Evolutionary conservation across 2,329 filamentous ascomycete genomes (phyloP).

Genomic region (Chaetoscypha palmicola): DNA sequence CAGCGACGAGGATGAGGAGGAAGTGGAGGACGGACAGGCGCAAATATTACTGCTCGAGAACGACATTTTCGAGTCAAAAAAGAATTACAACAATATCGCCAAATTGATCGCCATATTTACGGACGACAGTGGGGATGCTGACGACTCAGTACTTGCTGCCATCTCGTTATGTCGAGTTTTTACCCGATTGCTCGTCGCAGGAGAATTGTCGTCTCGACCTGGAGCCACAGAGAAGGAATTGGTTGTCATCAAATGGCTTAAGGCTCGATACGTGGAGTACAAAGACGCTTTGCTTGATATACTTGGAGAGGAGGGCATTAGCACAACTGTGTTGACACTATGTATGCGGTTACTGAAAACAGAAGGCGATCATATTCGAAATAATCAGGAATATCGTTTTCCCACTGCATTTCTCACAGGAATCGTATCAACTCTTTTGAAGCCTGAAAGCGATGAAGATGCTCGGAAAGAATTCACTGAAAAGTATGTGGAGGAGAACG

Average conservation of each 20-base stretch:
- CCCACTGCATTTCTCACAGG: slow-evolving; percentile 58
- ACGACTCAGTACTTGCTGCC: slow-evolving; percentile 59
- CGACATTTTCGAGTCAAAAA: slow-evolving; percentile 76
- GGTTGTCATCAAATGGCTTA: slow-evolving; percentile 72
- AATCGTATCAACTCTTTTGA: slow-evolving; percentile 57
- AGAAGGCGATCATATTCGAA: slow-evolving; percentile 57
- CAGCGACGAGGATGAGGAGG: slow-evolving; percentile 47
- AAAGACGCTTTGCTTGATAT: slow-evolving; percentile 54
- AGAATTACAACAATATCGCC: slow-evolving; percentile 87
- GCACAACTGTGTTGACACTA: slow-evolving; percentile 66
- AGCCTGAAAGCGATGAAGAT: slow-evolving; percentile 47
- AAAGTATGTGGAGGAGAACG: slow-evolving; percentile 71
- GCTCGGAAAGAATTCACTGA: slow-evolving; percentile 67
- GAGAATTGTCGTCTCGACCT: slow-evolving; percentile 59
- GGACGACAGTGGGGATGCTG: slow-evolving; percentile 42
- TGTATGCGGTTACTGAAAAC: slow-evolving; percentile 80
- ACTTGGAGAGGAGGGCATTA: slow-evolving; percentile 54
- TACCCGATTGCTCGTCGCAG: slow-evolving; percentile 68
- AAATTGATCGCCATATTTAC: slow-evolving; percentile 57
- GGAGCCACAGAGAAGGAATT: slow-evolving; percentile 64
- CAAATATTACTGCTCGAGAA: slow-evolving; percentile 70
- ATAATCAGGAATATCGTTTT: slow-evolving; percentile 60
- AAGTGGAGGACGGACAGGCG: slow-evolving; percentile 51
- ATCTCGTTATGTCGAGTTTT: slow-evolving; percentile 85
- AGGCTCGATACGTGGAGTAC: slow-evolving; percentile 66